phyloP scores from a whole-genome alignment of 225 moss, liverwort and hornwort species.

The Ulota crispa region DNA sequence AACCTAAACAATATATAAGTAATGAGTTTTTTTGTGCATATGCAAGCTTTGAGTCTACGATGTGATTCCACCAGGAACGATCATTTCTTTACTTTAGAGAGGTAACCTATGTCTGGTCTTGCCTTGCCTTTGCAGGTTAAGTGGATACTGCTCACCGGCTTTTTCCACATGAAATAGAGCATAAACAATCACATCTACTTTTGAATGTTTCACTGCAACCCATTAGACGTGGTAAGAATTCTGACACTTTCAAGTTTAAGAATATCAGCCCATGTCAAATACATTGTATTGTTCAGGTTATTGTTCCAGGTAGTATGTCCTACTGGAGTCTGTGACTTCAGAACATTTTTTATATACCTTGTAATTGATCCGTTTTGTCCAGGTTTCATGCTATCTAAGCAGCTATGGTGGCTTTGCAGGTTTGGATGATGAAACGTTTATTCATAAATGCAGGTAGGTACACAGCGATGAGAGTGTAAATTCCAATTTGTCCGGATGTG shows the following conservation, averaged over 20 bases:
- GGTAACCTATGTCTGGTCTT: slow-evolving; percentile 5
- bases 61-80: neutral
- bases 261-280: neutral
- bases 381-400: slow-evolving; percentile 21
- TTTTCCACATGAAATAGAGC: slow-evolving; percentile 2
- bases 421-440: slow-evolving; percentile 18
- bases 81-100: neutral
- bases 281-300: slow-evolving; percentile 12
- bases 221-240: slow-evolving; percentile 23
- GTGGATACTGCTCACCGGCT: slow-evolving; percentile 16
- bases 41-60: neutral
- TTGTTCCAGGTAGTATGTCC: neutral
- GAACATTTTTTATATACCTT: neutral
- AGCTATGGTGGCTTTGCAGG: slow-evolving; percentile 28
- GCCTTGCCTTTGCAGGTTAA: slow-evolving; percentile 20
- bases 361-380: neutral
- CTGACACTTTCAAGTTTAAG: slow-evolving; percentile 1
- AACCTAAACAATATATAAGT: neutral
- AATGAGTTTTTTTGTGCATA: neutral
- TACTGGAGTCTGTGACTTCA: neutral
- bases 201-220: slow-evolving; percentile 15
- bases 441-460: neutral
- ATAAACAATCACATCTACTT: slow-evolving; percentile 20
- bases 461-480: neutral
- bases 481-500: slow-evolving; percentile 3